phyloP scores from a whole-genome alignment of 2,329 filamentous ascomycete genomes.

The Arthrobotrys musiformis region DNA sequence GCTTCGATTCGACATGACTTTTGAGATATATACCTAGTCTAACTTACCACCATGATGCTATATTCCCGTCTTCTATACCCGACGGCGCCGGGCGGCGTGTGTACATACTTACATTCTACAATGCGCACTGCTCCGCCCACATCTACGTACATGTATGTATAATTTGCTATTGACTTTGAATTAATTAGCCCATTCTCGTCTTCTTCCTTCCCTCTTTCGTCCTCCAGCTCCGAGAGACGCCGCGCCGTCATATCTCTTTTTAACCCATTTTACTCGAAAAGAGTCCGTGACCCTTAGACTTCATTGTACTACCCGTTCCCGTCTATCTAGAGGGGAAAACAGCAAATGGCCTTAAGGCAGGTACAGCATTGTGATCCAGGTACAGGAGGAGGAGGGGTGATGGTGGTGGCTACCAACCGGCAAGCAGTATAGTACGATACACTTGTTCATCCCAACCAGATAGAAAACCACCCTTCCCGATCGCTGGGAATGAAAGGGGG shows the following conservation, averaged over 20 bases:
- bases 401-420: not conserved
- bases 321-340: not conserved
- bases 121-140: too few species aligned
- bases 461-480: not conserved
- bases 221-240: slow-evolving; percentile 36
- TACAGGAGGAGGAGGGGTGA: not conserved
- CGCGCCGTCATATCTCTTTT: not conserved
- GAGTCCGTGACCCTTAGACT: slow-evolving; percentile 4
- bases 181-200: slow-evolving; percentile 19
- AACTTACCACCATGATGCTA: too few species aligned
- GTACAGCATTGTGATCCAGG: slow-evolving; percentile 18
- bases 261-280: not conserved
- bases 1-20: slow-evolving; percentile 11
- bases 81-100: too few species aligned
- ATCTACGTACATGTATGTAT: too few species aligned
- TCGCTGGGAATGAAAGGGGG: not conserved
- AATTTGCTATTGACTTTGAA: slow-evolving; percentile 2
- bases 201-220: slow-evolving; percentile 34
- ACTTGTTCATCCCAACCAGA: slow-evolving; percentile 19
- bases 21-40: not conserved
- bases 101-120: not conserved
- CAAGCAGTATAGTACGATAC: not conserved
- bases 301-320: slow-evolving; percentile 30
- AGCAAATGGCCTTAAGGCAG: slow-evolving; percentile 1
- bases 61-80: not conserved